A percentile compares a stretch with the other conserved stretches of the same genome.
phyloP scores from a whole-genome alignment of 306 rosid genomes.

The Chamaecrista fasciculata region DNA sequence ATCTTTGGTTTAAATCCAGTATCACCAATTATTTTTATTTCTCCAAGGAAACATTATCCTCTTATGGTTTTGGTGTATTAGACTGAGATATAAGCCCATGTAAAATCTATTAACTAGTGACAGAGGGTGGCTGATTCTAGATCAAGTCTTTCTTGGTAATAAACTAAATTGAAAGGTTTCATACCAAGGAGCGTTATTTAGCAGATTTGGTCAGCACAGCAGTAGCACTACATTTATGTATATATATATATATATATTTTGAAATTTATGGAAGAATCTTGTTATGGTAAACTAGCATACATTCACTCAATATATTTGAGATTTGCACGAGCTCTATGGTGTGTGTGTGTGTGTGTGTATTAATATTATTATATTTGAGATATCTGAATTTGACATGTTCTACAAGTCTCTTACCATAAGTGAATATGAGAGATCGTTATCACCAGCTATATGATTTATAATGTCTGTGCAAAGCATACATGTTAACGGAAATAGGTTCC shows the following conservation, averaged over 20 bases:
- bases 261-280: neutral
- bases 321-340: neutral
- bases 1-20: neutral
- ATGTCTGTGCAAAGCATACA: neutral
- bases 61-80: neutral
- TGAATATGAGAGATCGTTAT: neutral
- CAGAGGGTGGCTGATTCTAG: neutral
- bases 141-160: neutral
- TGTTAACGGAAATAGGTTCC: neutral
- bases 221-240: too few species aligned
- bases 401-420: neutral
- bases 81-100: neutral
- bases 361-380: neutral
- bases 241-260: neutral
- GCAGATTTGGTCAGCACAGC: neutral
- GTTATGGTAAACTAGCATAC: neutral
- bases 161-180: neutral
- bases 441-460: neutral
- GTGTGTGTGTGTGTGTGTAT: neutral
- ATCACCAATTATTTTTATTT: neutral
- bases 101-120: neutral
- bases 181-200: neutral
- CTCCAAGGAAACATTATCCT: neutral
- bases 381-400: neutral
- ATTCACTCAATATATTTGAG: neutral